A percentile compares a stretch with the other conserved stretches of the same genome.
phyloP scores from a whole-genome alignment of 768 basidiomycete species.

The Hygrophoropsis aurantiaca region DNA sequence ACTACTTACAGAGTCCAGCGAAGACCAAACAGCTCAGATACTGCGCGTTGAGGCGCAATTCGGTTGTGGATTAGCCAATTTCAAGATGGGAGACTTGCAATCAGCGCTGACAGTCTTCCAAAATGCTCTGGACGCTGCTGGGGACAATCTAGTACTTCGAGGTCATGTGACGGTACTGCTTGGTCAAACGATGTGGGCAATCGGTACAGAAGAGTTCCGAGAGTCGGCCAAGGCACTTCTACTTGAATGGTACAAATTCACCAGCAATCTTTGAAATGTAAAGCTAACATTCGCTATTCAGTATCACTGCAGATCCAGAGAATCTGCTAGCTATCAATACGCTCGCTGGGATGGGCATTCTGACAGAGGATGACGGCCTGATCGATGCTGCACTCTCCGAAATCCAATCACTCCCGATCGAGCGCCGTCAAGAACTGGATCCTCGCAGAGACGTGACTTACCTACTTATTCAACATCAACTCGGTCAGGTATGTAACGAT shows the following conservation, averaged over 20 bases:
- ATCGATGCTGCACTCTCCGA: slow-evolving; percentile 88
- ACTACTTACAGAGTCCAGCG: slow-evolving; percentile 52
- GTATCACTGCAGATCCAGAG: slow-evolving; percentile 75
- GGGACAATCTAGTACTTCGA: slow-evolving; percentile 46
- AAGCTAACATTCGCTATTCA: slow-evolving; percentile 27
- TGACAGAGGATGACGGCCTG: slow-evolving; percentile 74
- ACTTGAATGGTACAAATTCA: slow-evolving; percentile 65
- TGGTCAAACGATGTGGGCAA: slow-evolving; percentile 84
- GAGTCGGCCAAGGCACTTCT: slow-evolving; percentile 78
- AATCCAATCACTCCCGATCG: slow-evolving; percentile 65
- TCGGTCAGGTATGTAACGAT: slow-evolving; percentile 66
- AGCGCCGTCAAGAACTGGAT: slow-evolving; percentile 66
- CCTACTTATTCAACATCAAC: slow-evolving; percentile 69
- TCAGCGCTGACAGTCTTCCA: slow-evolving; percentile 69
- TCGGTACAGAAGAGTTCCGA: slow-evolving; percentile 70
- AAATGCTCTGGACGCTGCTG: slow-evolving; percentile 56
- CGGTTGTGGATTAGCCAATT: slow-evolving; percentile 70
- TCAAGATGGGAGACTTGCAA: slow-evolving; percentile 61
- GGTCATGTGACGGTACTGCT: slow-evolving; percentile 77
- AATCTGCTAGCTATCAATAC: slow-evolving; percentile 81
- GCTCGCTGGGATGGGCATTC: slow-evolving; percentile 86
- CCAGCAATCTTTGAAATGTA: slow-evolving; percentile 3
- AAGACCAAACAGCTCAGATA: slow-evolving; percentile 32
- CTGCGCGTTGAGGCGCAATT: slow-evolving; percentile 66
- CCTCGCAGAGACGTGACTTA: slow-evolving; percentile 68